Evolutionary conservation across 495 filamentous ascomycete species (phyloP).

Genomic region (Xylaria palmicola): DNA sequence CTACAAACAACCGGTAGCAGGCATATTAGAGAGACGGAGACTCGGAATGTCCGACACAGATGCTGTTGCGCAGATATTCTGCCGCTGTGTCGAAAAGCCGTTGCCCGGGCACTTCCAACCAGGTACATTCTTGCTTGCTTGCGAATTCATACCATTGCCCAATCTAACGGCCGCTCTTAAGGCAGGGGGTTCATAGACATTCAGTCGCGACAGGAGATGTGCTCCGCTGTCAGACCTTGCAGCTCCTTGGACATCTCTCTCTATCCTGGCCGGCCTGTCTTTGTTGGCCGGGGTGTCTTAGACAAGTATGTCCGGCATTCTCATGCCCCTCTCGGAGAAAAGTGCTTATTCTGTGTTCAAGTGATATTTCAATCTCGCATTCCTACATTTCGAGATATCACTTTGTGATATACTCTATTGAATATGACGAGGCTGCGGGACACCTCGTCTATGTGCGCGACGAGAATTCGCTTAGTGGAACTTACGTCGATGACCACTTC

Average conservation of each 20-base stretch:
- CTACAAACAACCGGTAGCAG: background rate
- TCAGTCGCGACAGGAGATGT: background rate
- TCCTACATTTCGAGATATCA: conserved; percentile 56
- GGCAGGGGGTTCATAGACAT: conserved; percentile 1
- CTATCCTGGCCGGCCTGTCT: background rate
- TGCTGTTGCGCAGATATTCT: conserved; percentile 25
- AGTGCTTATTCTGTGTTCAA: conserved; percentile 2
- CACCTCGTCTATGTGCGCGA: conserved; percentile 63
- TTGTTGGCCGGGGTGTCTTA: conserved; percentile 4
- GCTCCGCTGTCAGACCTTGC: background rate
- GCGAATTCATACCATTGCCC: background rate
- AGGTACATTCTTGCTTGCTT: conserved; percentile 15
- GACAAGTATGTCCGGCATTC: background rate
- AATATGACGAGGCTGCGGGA: conserved; percentile 45
- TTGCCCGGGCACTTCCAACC: conserved; percentile 7
- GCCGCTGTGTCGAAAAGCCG: conserved; percentile 14
- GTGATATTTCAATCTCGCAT: conserved; percentile 31
- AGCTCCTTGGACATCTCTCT: background rate
- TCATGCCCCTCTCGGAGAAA: background rate
- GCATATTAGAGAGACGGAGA: background rate
- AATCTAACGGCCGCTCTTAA: background rate
- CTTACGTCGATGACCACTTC: conserved; percentile 47
- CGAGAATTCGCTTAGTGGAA: conserved; percentile 56
- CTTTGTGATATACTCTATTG: conserved; percentile 60
- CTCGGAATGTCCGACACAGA: conserved; percentile 1